These are phyloP conservation scores for Lasiodiplodia theobromae DNA, from an alignment of 2,329 filamentous ascomycete species.

Conservation along the genomic window DNA sequence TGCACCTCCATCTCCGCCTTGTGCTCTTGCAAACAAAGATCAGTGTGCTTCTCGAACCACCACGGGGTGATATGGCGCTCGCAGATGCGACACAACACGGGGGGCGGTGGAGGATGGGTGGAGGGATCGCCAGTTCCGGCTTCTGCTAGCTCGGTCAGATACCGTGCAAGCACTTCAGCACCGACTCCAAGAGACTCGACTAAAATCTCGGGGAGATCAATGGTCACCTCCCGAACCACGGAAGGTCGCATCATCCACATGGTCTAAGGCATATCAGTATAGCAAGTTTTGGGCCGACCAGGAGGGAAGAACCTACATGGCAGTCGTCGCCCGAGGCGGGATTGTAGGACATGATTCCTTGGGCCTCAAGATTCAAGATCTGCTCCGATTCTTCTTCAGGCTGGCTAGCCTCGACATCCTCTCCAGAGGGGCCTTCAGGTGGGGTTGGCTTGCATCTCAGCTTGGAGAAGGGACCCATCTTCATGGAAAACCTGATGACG, in stretches of 20 bases:
- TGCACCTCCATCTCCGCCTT: slow-evolving; percentile 98
- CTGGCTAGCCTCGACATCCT: slow-evolving; percentile 33
- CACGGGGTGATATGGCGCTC: slow-evolving; percentile 96
- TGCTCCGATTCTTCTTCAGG: slow-evolving; percentile 48
- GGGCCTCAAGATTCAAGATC: slow-evolving; percentile 84
- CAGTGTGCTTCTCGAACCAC: slow-evolving; percentile 99
- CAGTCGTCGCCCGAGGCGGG: slow-evolving; percentile 83
- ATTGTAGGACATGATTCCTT: slow-evolving; percentile 98
- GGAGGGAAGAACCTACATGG: slow-evolving; percentile 70
- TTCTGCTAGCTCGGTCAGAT: slow-evolving; percentile 89
- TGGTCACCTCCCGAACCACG: slow-evolving; percentile 89
- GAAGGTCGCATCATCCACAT: slow-evolving; percentile 99
- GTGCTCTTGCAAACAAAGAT: slow-evolving; percentile 94
- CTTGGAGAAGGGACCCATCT: slow-evolving; percentile 46
- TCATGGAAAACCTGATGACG: slow-evolving; percentile 60
- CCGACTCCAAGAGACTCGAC: slow-evolving; percentile 94
- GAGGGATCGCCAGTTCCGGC: slow-evolving; percentile 76
- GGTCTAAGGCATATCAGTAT: slow-evolving; percentile 65
- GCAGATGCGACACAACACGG: slow-evolving; percentile 94
- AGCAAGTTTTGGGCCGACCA: not conserved
- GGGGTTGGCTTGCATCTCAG: slow-evolving; percentile 41
- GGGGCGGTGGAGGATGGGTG: slow-evolving; percentile 79
- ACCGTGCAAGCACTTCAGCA: slow-evolving; percentile 91
- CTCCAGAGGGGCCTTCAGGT: slow-evolving; percentile 42
- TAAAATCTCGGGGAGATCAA: slow-evolving; percentile 86